These are phyloP conservation scores for Stipa capillata DNA, from an alignment of 176 grass and related monocot genomes.

Conservation along the genomic window DNA sequence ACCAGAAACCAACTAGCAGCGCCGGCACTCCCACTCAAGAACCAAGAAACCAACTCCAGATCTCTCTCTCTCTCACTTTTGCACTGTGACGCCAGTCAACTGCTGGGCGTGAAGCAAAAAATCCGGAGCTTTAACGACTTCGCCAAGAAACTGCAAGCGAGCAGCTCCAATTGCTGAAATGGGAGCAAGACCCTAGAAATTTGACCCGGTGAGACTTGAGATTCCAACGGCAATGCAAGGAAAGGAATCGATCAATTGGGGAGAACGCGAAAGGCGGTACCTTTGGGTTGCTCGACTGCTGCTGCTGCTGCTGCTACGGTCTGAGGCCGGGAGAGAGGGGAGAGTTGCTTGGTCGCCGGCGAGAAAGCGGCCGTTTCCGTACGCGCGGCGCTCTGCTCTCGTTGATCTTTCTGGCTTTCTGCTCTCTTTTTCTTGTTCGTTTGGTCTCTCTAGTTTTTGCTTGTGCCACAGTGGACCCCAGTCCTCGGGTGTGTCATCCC, in stretches of 20 bases:
- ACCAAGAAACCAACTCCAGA: neutral
- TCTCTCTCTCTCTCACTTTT: neutral
- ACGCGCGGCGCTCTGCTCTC: neutral
- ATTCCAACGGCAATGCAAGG: neutral
- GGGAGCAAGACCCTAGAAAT: slow-evolving; percentile 7
- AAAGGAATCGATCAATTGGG: neutral
- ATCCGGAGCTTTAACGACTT: neutral
- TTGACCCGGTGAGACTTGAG: neutral
- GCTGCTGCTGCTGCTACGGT: neutral
- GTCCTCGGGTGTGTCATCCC: too few species aligned
- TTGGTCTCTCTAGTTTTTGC: neutral
- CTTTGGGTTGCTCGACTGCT: neutral
- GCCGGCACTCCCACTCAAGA: neutral
- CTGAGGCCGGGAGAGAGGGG: neutral
- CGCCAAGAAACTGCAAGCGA: too few species aligned
- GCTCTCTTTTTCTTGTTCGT: neutral
- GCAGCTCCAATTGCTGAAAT: neutral
- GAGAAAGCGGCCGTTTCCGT: neutral
- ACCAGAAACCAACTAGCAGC: neutral
- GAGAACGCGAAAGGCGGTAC: neutral
- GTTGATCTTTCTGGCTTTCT: neutral
- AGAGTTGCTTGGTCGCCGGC: neutral
- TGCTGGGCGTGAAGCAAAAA: neutral
- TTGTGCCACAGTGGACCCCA: too few species aligned
- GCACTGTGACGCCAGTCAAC: neutral